Evolutionary conservation across 2,329 filamentous ascomycete genomes (phyloP).

Genomic region (Fusarium sp.): DNA sequence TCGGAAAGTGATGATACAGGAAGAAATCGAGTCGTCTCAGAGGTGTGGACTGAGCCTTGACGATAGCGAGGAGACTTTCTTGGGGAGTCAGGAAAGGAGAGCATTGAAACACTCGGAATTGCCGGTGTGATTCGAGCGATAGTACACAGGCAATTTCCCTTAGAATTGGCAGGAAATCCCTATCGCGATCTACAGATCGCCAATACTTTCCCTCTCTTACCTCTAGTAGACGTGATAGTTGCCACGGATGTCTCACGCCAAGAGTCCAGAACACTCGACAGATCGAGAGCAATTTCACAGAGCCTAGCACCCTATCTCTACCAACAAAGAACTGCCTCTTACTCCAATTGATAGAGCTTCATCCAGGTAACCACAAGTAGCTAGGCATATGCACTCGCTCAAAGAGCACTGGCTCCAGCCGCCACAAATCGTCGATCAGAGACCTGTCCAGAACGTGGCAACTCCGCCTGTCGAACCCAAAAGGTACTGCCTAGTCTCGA

Average conservation of each 20-base stretch:
- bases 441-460: not conserved
- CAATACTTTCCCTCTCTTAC: not conserved
- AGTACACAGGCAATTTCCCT: not conserved
- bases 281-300: not conserved
- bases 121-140: no score
- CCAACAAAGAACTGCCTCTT: not conserved
- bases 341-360: no score
- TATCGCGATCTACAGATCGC: not conserved
- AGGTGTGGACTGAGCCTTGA: not conserved
- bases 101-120: not conserved
- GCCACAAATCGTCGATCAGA: not conserved
- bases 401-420: not conserved
- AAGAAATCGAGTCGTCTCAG: not conserved
- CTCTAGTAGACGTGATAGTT: not conserved
- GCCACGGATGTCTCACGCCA: not conserved
- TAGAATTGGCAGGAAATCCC: not conserved
- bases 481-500: not conserved
- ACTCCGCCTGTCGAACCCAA: not conserved
- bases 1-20: fast-evolving
- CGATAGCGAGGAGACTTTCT: not conserved
- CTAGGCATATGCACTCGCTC: not conserved
- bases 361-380: not conserved
- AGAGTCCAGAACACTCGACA: not conserved
- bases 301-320: not conserved
- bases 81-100: not conserved